phyloP scores from a whole-genome alignment of 2,329 filamentous ascomycete species.

The Rhinocladiella mackenziei region DNA sequence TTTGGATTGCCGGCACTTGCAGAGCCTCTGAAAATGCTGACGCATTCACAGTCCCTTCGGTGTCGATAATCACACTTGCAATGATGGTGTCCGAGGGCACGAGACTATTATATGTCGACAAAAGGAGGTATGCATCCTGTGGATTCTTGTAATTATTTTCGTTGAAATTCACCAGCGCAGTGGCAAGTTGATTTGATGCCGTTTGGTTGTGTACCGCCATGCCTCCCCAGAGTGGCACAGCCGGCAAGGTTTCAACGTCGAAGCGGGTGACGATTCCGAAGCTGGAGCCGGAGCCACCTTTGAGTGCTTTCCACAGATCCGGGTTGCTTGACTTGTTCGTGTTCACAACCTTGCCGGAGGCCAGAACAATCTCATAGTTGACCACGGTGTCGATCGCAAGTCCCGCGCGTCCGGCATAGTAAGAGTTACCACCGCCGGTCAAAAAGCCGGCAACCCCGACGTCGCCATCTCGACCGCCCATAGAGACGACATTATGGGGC shows the following conservation, averaged over 20 bases:
- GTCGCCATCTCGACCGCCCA: conserved; percentile 28
- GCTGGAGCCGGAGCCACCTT: conserved; percentile 53
- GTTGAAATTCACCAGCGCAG: conserved; percentile 3
- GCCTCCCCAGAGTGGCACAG: not conserved
- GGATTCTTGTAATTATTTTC: not conserved
- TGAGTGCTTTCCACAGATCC: conserved; percentile 53
- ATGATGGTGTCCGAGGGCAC: not conserved
- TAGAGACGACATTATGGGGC: conserved; percentile 22
- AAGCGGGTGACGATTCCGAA: conserved; percentile 34
- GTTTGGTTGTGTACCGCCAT: not conserved
- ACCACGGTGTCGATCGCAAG: conserved; percentile 37
- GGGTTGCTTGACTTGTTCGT: conserved; percentile 43
- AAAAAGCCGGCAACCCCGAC: conserved; percentile 31
- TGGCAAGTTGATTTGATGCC: not conserved
- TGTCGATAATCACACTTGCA: not conserved
- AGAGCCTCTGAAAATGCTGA: not conserved
- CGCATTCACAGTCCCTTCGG: not conserved
- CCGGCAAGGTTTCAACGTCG: conserved; percentile 6
- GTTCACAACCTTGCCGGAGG: conserved; percentile 48
- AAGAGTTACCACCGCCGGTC: conserved; percentile 8
- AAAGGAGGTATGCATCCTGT: not conserved
- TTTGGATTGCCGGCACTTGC: not conserved
- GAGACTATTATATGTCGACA: not conserved
- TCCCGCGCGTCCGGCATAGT: conserved; percentile 28
- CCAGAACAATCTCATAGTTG: conserved; percentile 48